phyloP scores from a whole-genome alignment of 2,329 filamentous ascomycete species.

The Aspergillus carbonarius region DNA sequence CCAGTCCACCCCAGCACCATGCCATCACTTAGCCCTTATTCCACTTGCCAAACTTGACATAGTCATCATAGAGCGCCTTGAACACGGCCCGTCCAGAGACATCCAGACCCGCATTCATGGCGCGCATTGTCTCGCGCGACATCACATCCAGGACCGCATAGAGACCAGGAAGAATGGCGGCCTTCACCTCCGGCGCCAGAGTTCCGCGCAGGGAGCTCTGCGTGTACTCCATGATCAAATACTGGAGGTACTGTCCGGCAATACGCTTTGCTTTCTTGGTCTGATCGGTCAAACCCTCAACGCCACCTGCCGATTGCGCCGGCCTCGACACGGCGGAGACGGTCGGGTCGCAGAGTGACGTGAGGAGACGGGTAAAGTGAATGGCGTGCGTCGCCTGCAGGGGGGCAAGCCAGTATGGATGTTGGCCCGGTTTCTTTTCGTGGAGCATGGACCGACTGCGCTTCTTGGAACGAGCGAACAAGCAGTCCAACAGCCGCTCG shows the following conservation, averaged over 20 bases:
- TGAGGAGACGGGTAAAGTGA: conserved; percentile 56
- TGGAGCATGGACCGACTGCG: conserved; percentile 29
- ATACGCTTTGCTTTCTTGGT: conserved; percentile 59
- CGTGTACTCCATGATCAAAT: conserved; percentile 59
- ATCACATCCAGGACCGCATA: conserved; percentile 56
- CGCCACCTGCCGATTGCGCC: conserved; percentile 33
- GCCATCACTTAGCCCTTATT: conserved; percentile 39
- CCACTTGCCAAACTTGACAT: conserved; percentile 48
- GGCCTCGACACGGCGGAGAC: conserved; percentile 53
- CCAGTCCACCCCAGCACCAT: neutral
- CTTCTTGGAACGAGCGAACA: conserved; percentile 52
- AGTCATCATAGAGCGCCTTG: conserved; percentile 55
- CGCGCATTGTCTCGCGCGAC: conserved; percentile 50
- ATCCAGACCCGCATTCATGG: conserved; percentile 53
- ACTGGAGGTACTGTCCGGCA: conserved; percentile 58
- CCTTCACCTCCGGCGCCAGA: conserved; percentile 53
- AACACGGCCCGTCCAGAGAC: conserved; percentile 53
- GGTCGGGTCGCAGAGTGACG: conserved; percentile 62
- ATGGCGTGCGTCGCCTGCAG: conserved; percentile 47
- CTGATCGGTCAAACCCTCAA: conserved; percentile 56
- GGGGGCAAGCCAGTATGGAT: conserved; percentile 35
- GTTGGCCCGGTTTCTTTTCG: conserved; percentile 22
- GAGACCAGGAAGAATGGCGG: conserved; percentile 52
- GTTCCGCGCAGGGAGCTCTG: conserved; percentile 52
- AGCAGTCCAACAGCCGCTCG: conserved; percentile 54